Percentiles rank a stretch among this genome's conserved stretches.
Conservation (phyloP, 306 rosid species). For the Albizia julibrissin region DNA sequence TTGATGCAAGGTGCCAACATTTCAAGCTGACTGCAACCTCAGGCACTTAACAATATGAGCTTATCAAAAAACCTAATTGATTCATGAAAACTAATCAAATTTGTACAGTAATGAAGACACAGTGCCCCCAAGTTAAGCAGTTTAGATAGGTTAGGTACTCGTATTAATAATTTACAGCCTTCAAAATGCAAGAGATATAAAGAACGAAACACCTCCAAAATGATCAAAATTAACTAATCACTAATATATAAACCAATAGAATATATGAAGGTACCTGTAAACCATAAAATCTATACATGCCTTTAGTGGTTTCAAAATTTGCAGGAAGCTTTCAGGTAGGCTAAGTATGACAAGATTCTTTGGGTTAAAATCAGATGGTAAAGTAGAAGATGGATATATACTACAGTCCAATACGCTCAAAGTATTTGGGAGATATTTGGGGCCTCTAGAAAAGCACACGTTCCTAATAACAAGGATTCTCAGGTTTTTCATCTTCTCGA, state of each 20-base stretch:
- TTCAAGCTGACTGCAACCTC: not conserved
- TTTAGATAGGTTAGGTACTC: not conserved
- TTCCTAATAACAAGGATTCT: not conserved
- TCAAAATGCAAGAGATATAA: not conserved
- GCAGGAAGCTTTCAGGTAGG: not conserved
- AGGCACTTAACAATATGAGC: constrained; percentile 1
- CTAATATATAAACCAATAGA: no score
- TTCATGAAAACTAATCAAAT: not conserved
- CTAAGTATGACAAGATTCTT: not conserved
- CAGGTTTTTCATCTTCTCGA: not conserved
- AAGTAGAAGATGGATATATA: no score
- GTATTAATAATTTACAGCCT: not conserved
- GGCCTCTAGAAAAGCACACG: no score
- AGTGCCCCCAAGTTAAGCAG: not conserved
- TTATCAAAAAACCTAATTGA: not conserved
- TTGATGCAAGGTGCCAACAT: not conserved
- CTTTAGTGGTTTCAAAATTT: not conserved
- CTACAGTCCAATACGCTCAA: no score
- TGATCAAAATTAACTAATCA: not conserved
- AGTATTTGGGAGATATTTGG: no score
- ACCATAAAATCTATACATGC: not conserved
- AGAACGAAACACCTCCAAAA: not conserved
- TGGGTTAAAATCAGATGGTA: not conserved
- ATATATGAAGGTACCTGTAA: not conserved
- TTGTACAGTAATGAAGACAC: not conserved